Conservation (phyloP, 306 rosid species). For the Begonia peltatifolia region DNA sequence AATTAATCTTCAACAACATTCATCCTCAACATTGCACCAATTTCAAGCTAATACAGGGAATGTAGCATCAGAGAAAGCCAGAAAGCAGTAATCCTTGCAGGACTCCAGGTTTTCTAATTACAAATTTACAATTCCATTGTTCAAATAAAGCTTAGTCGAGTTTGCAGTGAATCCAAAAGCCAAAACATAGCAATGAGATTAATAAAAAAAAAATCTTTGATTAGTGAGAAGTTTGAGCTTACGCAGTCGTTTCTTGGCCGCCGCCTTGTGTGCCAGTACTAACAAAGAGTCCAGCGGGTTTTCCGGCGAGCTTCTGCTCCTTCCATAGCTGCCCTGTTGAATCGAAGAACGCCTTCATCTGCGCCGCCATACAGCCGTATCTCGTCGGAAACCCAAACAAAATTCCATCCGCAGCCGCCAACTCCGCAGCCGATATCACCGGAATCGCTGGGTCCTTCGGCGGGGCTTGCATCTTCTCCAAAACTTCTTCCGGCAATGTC, state of each 20-base stretch:
- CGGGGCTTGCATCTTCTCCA: slow-evolving; percentile 64
- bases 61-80: too few species aligned
- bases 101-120: neutral
- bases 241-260: slow-evolving; percentile 99
- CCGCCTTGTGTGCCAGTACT: slow-evolving; percentile 98
- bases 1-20: too few species aligned
- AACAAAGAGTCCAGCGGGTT: slow-evolving; percentile 84
- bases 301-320: slow-evolving; percentile 86
- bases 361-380: slow-evolving; percentile 90
- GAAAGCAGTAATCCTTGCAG: too few species aligned
- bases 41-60: slow-evolving; percentile 1
- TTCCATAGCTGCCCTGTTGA: slow-evolving; percentile 75
- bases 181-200: neutral
- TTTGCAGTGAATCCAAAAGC: slow-evolving; percentile 5
- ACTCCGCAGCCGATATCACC: slow-evolving; percentile 46
- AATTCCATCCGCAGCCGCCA: slow-evolving; percentile 56
- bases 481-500: slow-evolving; percentile 49
- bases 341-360: slow-evolving; percentile 91
- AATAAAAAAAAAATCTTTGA: neutral
- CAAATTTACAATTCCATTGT: neutral
- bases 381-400: slow-evolving; percentile 91
- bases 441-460: slow-evolving; percentile 47
- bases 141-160: neutral
- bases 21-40: neutral
- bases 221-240: slow-evolving; percentile 5